Evolutionary conservation across 208 protist genomes (phyloP).

Genomic region (Trypanosoma scelopori): DNA sequence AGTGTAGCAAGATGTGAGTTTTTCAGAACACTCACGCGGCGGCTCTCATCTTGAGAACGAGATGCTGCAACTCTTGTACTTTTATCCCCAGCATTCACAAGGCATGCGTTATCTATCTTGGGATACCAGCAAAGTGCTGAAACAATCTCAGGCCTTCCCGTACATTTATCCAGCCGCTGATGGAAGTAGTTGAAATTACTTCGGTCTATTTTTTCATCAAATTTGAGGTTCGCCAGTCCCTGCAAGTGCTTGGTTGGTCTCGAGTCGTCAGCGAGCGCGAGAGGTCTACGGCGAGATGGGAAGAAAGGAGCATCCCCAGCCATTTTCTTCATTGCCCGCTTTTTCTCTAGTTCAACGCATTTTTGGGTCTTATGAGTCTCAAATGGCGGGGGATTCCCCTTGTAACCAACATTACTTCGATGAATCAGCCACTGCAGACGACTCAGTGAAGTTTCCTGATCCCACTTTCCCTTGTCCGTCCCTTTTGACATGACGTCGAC

Average conservation of each 20-base stretch:
- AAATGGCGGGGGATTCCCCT: constrained; percentile 79
- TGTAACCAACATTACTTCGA: constrained; percentile 65
- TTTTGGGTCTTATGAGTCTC: constrained; percentile 61
- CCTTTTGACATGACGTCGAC: neutral
- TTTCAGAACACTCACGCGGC: neutral
- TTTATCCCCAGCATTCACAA: neutral
- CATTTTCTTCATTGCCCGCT: constrained; percentile 23
- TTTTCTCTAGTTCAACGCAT: constrained; percentile 48
- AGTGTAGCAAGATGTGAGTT: constrained; percentile 29
- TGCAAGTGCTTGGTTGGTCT: constrained; percentile 52
- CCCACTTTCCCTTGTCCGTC: constrained; percentile 25
- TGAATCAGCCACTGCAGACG: constrained; percentile 81
- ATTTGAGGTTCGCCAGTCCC: constrained; percentile 28
- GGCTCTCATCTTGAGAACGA: neutral
- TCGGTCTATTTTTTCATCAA: constrained; percentile 22
- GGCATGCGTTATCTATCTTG: constrained; percentile 1
- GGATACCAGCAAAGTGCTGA: constrained; percentile 71
- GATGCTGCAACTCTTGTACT: neutral
- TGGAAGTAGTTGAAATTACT: constrained; percentile 19
- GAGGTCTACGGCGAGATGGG: constrained; percentile 54
- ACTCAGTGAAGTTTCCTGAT: constrained; percentile 60
- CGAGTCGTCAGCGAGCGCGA: constrained; percentile 52
- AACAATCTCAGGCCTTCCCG: constrained; percentile 66
- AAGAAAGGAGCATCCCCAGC: constrained; percentile 62
- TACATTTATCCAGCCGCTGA: constrained; percentile 57